Evolutionary conservation across 2,329 filamentous ascomycete species (phyloP), one percentile per base, ranked within the genome.

Genomic region (Aschersonia sp.): DNA sequence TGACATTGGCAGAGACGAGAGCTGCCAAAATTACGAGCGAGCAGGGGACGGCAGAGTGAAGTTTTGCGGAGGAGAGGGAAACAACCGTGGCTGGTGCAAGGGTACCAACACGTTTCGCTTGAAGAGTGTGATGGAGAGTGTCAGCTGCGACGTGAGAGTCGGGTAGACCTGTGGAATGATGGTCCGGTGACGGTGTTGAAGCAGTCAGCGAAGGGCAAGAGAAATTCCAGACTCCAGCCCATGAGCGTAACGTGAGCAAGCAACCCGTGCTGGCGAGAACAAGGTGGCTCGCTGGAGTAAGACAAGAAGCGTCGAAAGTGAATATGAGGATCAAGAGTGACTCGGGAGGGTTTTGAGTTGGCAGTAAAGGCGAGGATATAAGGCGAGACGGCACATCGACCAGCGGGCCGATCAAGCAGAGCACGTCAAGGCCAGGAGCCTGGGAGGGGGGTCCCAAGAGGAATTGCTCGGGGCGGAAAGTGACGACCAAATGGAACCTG

Each of bases 1-100:
- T 68, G 62, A 63, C 62, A 67, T 58, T 50, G 51, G 53, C 49
- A 47, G 50, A 51, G 50, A 47, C 45, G 48, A 47, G 14, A 42
- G 49, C 31, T 43, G 44, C 14, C 41, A 44, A 45, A 35, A 45
- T 37, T 37, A 12, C 12, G 35, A 37, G 35, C 35, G 35, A 37
- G 35, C 4, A 12, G 12, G 8, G 35, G 35, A 37, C 35, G 35
- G 12, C 35, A 37, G 35, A 37, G 8, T 22, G 2, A 22, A 22
- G 22, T 22, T 22, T 22, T 4, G 12, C 9, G 8, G 35, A 39
- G 12, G 2, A 39, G 35, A 39, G 35, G 12, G 12, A 39, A 39
- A 12, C 35, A 39, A 39, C 35, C 22, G 22, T 22, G 22, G 22
- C 22, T 22, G 22, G 22, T 22, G 22, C 22, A 22, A 22, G 22